Base-by-base conservation (phyloP, 805 yeast species). In the Ogataea paradorogensis region DNA sequence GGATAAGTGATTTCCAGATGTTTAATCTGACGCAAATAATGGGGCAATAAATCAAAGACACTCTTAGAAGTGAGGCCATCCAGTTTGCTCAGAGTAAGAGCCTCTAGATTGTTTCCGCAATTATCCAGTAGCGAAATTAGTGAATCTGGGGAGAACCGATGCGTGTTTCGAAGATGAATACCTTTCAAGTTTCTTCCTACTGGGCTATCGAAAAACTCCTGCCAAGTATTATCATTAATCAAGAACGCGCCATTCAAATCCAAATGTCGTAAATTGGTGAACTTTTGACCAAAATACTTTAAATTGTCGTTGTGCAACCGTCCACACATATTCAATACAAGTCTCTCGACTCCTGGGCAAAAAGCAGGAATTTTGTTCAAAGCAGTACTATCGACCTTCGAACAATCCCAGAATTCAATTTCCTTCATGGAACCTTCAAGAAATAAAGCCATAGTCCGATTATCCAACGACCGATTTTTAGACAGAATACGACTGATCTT, bases 371-470 rank as follows among this genome's bases (percentile, higher is more conserved):
- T 77, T 47, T 78, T 71, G 51, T 76, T 74, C 45, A 82, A 72
- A 0, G 93, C 75, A 45, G 76, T 82, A 28, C 73, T 71, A 16
- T 78, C 76, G 13, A 93, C 70, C 34, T 78, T 80, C 0, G 96
- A 88, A 59, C 99, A 93, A 63, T 93, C 99, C 89, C 95, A 87
- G 47, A 93, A 79, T 46, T 84, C 84, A 21, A 93, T 63, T 3
- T 64, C 59, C 40, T 63, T 73, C 34, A 79, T 58, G 11, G 73
- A 69, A 0, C 87, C 73, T 33, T 79, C 78, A 37, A 93, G 64
- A 55, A 93, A 91, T 33, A 93, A 67, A 32, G 80, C 66, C 57
- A 90, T 60, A 0, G 97, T 89, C 13, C 73, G 66, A 47, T 83
- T 80, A 53, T 82, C 77, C 33, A 93, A 66, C 0, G 93, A 83